Conservation (phyloP, 495 filamentous ascomycete genomes). For the Eremomyces bilateralis region DNA sequence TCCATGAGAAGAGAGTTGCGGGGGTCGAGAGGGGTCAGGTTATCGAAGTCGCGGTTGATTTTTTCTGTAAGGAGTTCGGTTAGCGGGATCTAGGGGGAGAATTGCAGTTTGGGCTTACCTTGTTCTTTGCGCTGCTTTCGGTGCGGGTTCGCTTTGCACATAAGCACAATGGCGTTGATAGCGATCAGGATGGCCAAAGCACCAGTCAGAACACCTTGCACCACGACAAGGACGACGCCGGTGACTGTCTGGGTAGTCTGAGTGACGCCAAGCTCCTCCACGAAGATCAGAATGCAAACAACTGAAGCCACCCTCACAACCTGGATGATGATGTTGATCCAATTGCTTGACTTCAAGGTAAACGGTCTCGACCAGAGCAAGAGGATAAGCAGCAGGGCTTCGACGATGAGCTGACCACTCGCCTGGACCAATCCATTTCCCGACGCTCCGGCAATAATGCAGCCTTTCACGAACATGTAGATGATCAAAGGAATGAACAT, state of each 20-base stretch:
- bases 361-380: conserved; percentile 74
- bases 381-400: conserved; percentile 45
- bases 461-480: conserved; percentile 84
- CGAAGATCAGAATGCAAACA: conserved; percentile 76
- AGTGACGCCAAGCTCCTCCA: conserved; percentile 73
- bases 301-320: conserved; percentile 86
- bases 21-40: conserved; percentile 72
- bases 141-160: conserved; percentile 76
- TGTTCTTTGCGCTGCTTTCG: conserved; percentile 63
- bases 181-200: conserved; percentile 74
- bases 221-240: conserved; percentile 70
- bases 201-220: conserved; percentile 70
- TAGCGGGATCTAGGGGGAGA: background rate
- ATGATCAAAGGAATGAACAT: conserved; percentile 77
- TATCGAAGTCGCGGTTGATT: conserved; percentile 58
- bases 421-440: conserved; percentile 72
- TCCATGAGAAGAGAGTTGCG: conserved; percentile 71
- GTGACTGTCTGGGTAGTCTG: conserved; percentile 92
- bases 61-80: conserved; percentile 36
- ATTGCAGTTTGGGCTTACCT: conserved; percentile 31
- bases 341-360: conserved; percentile 61
- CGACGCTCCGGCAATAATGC: conserved; percentile 66
- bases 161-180: conserved; percentile 67
- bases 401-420: conserved; percentile 56
- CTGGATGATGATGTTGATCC: conserved; percentile 88